A percentile compares a stretch with the other conserved stretches of the same genome.
Conservation (phyloP, 306 rosid species). For the Boehmeria nivea region DNA sequence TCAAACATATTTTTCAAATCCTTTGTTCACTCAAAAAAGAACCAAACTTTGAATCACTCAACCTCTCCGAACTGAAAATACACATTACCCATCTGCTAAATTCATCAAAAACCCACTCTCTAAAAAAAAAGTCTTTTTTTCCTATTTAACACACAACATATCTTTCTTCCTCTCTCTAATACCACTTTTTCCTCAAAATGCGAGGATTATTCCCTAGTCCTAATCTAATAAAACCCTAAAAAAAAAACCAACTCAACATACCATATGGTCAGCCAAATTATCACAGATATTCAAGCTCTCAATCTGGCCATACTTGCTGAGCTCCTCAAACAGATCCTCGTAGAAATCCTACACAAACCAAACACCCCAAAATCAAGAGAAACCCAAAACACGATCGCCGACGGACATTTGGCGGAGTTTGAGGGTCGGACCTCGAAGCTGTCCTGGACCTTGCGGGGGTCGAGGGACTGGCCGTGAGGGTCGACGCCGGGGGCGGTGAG, state of each 20-base stretch:
- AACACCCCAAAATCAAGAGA: not conserved
- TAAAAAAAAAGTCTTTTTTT: too few relatives aligned
- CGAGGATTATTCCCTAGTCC: too few relatives aligned
- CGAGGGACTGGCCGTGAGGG: constrained; percentile 67
- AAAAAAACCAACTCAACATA: not conserved
- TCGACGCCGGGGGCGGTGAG: constrained; percentile 50
- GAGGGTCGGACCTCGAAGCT: constrained; percentile 54
- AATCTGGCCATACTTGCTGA: constrained; percentile 82
- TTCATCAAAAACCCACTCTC: too few relatives aligned
- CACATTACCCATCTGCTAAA: too few relatives aligned
- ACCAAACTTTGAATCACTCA: too few relatives aligned
- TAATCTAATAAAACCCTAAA: not conserved
- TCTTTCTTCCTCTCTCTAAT: too few relatives aligned
- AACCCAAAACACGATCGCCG: not conserved
- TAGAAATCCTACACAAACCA: constrained; percentile 57
- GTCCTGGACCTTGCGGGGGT: constrained; percentile 86
- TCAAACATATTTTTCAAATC: too few relatives aligned
- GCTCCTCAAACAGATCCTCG: constrained; percentile 95
- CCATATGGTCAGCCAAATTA: constrained; percentile 98
- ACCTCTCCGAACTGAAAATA: too few relatives aligned
- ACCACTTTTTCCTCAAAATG: too few relatives aligned
- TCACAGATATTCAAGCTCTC: constrained; percentile 98
- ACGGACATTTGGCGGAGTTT: too few relatives aligned
- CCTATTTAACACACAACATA: too few relatives aligned
- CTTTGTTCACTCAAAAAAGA: too few relatives aligned